phyloP scores from a whole-genome alignment of 139 green algal species.

The Penium margaritaceum region DNA sequence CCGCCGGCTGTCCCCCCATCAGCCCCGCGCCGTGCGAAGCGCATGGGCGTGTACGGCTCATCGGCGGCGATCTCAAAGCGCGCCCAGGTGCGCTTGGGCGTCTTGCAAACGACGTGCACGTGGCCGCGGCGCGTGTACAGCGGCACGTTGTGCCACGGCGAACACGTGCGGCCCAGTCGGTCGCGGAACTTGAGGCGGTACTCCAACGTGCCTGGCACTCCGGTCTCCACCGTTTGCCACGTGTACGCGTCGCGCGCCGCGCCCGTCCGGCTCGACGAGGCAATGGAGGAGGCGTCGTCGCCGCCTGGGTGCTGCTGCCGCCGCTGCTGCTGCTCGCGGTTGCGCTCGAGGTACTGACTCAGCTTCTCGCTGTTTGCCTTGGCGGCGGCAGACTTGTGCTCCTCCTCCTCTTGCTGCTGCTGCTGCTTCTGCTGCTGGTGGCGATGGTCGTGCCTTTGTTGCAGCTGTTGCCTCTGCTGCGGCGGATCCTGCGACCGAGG shows the following conservation, averaged over 20 bases:
- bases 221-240: conserved; percentile 14
- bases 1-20: neutral
- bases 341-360: too few species aligned
- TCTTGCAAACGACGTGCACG: conserved; percentile 13
- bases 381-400: too few species aligned
- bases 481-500: too few species aligned
- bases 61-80: neutral
- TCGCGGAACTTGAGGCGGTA: conserved; percentile 7
- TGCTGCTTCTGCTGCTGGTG: too few species aligned
- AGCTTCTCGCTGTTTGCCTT: too few species aligned
- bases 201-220: neutral
- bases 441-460: too few species aligned
- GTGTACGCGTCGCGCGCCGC: neutral
- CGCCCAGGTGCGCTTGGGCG: conserved; percentile 5
- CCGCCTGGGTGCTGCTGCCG: too few species aligned
- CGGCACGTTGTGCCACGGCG: conserved; percentile 15
- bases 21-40: neutral
- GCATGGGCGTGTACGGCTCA: neutral
- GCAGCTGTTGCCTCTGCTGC: too few species aligned
- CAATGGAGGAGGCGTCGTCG: too few species aligned
- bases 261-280: too few species aligned
- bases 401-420: too few species aligned
- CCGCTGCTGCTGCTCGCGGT: too few species aligned
- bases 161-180: neutral
- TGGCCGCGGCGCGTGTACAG: conserved; percentile 3